These are phyloP conservation scores for Tulasnella sp. DNA, from an alignment of 768 basidiomycete species.

Conservation along the genomic window DNA sequence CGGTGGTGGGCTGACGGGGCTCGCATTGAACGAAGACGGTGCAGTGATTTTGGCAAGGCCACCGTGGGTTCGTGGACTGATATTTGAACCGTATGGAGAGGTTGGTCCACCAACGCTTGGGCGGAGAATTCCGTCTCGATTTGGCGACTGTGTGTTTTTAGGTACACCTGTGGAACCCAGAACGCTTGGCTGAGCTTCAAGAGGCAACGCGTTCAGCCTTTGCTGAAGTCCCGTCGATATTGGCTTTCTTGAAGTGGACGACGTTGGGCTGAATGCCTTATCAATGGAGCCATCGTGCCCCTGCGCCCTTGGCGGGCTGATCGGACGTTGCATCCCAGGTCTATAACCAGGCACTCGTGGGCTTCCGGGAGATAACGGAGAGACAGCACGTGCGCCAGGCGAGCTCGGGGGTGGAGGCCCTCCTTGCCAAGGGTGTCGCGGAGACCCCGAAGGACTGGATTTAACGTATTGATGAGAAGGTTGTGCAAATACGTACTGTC, in stretches of 20 bases:
- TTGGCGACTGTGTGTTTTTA: not conserved
- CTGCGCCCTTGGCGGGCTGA: constrained; percentile 58
- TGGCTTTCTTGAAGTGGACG: not conserved
- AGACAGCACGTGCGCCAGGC: not conserved
- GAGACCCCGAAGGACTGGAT: too few relatives aligned
- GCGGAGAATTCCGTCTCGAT: not conserved
- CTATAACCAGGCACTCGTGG: constrained; percentile 70
- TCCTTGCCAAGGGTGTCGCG: too few relatives aligned
- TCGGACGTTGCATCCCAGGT: constrained; percentile 82
- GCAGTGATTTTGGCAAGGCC: not conserved
- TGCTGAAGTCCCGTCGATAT: too few relatives aligned
- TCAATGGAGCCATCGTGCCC: not conserved
- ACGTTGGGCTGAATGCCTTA: not conserved
- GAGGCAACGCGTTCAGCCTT: too few relatives aligned
- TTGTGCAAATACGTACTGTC: too few relatives aligned
- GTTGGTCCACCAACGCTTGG: not conserved
- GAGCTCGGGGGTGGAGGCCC: too few relatives aligned
- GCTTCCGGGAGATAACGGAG: not conserved
- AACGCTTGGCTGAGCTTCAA: not conserved
- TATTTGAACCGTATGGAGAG: not conserved
- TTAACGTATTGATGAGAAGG: too few relatives aligned
- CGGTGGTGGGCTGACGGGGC: not conserved
- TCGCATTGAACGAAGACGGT: not conserved
- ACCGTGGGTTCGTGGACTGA: not conserved
- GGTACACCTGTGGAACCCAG: not conserved